Base-by-base conservation (phyloP, 306 rosid genomes). In the Begonia fuchsioides region DNA sequence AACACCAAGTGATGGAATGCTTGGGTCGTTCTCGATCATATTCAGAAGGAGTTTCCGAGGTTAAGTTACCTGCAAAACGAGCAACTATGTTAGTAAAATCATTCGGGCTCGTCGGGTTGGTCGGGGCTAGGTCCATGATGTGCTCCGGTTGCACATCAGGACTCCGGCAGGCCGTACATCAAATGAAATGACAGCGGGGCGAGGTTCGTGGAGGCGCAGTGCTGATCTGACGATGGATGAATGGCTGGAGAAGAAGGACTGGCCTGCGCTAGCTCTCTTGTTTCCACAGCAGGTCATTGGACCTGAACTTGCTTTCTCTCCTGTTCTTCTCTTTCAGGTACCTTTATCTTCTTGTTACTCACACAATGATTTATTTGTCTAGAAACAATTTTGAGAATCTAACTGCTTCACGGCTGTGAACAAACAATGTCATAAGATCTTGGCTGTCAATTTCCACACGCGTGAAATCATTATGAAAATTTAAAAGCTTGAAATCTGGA, bases 111-210 rank as follows among this genome's bases (percentile, higher is more conserved):
- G n/a, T n/a, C n/a, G n/a, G n/a, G n/a, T n/a, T n/a, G n/a, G n/a
- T n/a, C n/a, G n/a, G n/a, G n/a, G n/a, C n/a, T n/a, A n/a, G n/a
- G n/a, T n/a, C n/a, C n/a, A n/a, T n/a, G n/a, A n/a, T n/a, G n/a
- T n/a, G n/a, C n/a, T n/a, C n/a, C n/a, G n/a, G n/a, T n/a, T n/a
- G n/a, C n/a, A n/a, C n/a, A n/a, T n/a, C n/a, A n/a, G n/a, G n/a
- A 88, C 1, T 47, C 75, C 1, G 93, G 94, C 0, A 58, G 93
- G 1, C 93, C 95, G 0, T 76, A 38, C 40, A 54, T 88, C 43
- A 88, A 88, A 72, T 83, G 94, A 46, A 88, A 88, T 50, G 96
- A 88, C 45, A 80, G 93, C 16, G 96, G 96, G 9, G 72, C 63
- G 0, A 70, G 94, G 61, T 71, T 76, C 67, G 65, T 78, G 32